Conservation (phyloP, 2,329 filamentous ascomycete genomes). For the Aspergillus udagawae region DNA sequence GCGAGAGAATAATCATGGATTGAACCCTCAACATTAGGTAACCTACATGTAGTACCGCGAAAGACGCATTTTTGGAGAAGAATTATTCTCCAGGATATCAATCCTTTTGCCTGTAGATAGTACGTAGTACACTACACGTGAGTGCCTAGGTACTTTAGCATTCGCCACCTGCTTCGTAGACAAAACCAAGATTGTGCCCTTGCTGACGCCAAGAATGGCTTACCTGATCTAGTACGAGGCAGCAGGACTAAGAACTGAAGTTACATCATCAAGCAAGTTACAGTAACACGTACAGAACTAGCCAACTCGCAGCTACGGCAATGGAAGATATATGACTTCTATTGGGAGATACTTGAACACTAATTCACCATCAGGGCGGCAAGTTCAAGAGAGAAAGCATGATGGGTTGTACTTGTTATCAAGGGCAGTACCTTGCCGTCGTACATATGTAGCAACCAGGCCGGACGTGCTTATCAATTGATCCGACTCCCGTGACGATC, state of each 20-base stretch:
- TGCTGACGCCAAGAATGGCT: not conserved
- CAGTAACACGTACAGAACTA: not conserved
- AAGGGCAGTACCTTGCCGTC: not conserved
- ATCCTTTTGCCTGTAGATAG: not conserved
- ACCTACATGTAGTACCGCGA: slow-evolving; percentile 16
- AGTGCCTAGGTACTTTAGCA: not conserved
- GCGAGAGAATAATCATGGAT: slow-evolving; percentile 21
- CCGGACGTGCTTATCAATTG: slow-evolving; percentile 8
- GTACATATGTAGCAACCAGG: not conserved
- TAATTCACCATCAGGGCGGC: not conserved
- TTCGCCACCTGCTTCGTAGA: not conserved
- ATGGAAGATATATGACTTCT: no score
- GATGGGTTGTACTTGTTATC: not conserved
- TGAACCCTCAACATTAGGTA: slow-evolving; percentile 28
- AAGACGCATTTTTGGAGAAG: slow-evolving; percentile 5
- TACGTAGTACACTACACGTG: not conserved
- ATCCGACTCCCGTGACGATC: slow-evolving; percentile 14
- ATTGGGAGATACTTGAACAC: not conserved
- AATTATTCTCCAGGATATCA: slow-evolving; percentile 8
- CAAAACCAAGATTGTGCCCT: not conserved
- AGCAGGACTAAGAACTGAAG: not conserved
- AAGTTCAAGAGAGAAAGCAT: not conserved
- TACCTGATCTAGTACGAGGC: not conserved
- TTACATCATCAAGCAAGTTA: not conserved
- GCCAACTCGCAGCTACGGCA: no score